These are phyloP conservation scores for Trypanosoma congolense DNA, from an alignment of 208 protist species.

Conservation along the genomic window DNA sequence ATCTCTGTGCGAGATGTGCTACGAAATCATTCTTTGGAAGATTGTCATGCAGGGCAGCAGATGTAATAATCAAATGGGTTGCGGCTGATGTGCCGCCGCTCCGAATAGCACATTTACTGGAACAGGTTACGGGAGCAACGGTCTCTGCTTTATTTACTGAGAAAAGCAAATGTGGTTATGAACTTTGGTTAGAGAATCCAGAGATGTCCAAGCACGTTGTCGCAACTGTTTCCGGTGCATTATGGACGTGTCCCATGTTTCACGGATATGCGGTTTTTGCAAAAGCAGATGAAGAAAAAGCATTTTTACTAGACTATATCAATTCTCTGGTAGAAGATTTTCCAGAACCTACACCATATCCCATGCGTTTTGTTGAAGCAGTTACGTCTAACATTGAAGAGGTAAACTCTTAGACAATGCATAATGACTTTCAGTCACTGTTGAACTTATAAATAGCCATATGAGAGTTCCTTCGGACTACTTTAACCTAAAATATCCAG, in stretches of 20 bases:
- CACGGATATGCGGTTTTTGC: conserved; percentile 56
- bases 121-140: conserved; percentile 45
- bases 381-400: conserved; percentile 10
- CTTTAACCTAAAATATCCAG: no score
- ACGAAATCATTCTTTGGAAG: conserved; percentile 53
- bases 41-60: conserved; percentile 51
- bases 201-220: conserved; percentile 32
- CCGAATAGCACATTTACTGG: conserved; percentile 64
- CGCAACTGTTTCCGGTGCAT: conserved; percentile 24
- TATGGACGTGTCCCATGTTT: conserved; percentile 65
- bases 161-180: conserved; percentile 26
- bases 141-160: conserved; percentile 47
- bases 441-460: no score
- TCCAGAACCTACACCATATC: conserved; percentile 31
- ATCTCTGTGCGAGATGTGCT: conserved; percentile 45
- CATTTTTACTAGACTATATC: conserved; percentile 41
- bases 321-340: conserved; percentile 28
- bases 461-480: no score
- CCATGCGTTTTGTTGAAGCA: conserved; percentile 40
- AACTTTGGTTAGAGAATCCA: conserved; percentile 70
- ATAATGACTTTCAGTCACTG: no score
- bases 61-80: conserved; percentile 51
- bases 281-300: conserved; percentile 46
- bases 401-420: conserved; percentile 6
- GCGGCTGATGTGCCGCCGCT: conserved; percentile 55